Evolutionary conservation across 2,329 filamentous ascomycete species (phyloP), one percentile per base, ranked within the genome.

Genomic region (Metarhizium humberi): DNA sequence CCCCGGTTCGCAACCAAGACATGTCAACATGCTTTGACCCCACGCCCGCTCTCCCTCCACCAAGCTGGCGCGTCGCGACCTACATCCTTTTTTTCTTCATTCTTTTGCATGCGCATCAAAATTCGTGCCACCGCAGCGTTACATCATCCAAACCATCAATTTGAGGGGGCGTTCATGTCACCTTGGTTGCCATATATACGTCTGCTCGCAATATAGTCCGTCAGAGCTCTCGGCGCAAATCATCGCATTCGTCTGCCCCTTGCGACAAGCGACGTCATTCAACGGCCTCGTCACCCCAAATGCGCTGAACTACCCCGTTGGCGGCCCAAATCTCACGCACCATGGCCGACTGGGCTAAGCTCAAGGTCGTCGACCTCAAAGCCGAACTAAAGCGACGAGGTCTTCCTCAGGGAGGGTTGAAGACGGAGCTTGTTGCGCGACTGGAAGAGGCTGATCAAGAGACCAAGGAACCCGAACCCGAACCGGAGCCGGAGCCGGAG

Each of bases 321-420:
- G 16, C 25, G 14, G 42, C 14, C 25, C 10, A 6, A 29, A 48
- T 16, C 30, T 43, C 42, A 16, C 48, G 18, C 55, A 71, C 57
- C 59, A 80, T 78, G 76, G 70, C 72, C 52, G 78, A 81, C 62
- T 82, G 78, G 74, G 71, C 69, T 58, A 78, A 74, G 69, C 78
- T 85, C 64, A 92, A 88, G 72, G 88, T 92, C 59, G 76, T 84
- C 38, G 86, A 91, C 64, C 78, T 92, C 56, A 87, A 86, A 70
- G 81, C 82, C 25, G 87, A 91, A 74, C 78, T 92, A 46, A 90
- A 88, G 71, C 77, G 76, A 56, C 81, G 87, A 59, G 84, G 84
- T n/a, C 79, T 92, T 43, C 74, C 83, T 6, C 80, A 84, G 58
- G 80, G 81, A 29, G 88, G 88, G 8, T 77, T 90, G 53, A 88